phyloP scores from a whole-genome alignment of 768 basidiomycete species.

The Pulveroboletus sp. region DNA sequence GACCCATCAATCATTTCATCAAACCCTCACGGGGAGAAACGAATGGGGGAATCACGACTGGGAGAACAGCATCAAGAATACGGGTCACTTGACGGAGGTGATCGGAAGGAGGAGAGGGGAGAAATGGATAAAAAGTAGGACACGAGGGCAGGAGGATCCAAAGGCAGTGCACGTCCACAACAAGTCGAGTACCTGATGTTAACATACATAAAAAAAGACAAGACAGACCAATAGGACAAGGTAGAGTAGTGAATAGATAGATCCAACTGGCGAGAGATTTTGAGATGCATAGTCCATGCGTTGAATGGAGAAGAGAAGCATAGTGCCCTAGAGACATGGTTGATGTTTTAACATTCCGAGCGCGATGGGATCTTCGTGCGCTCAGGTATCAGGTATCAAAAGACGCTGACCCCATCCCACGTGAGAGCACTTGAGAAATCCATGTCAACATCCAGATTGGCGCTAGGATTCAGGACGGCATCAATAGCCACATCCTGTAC shows the following conservation, averaged over 20 bases:
- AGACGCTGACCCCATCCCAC: conserved; percentile 30
- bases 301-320: conserved; percentile 15
- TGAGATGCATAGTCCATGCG: conserved; percentile 17
- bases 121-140: neutral
- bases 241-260: conserved; percentile 29
- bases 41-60: conserved; percentile 10
- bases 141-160: neutral
- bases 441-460: conserved; percentile 24
- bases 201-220: conserved; percentile 12
- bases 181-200: neutral
- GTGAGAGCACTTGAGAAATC: conserved; percentile 26
- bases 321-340: conserved; percentile 1
- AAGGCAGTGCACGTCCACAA: conserved; percentile 1
- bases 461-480: conserved; percentile 16
- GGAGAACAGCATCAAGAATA: conserved; percentile 25
- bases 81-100: conserved; percentile 6
- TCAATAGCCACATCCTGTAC: conserved; percentile 29
- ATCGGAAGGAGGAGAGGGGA: neutral
- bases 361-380: conserved; percentile 1
- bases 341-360: conserved; percentile 18
- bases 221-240: conserved; percentile 20
- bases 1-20: conserved; percentile 38
- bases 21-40: conserved; percentile 49
- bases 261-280: conserved; percentile 12
- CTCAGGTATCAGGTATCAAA: conserved; percentile 15